Conservation (phyloP, 2,329 filamentous ascomycete genomes). For the Botrytis medusae region DNA sequence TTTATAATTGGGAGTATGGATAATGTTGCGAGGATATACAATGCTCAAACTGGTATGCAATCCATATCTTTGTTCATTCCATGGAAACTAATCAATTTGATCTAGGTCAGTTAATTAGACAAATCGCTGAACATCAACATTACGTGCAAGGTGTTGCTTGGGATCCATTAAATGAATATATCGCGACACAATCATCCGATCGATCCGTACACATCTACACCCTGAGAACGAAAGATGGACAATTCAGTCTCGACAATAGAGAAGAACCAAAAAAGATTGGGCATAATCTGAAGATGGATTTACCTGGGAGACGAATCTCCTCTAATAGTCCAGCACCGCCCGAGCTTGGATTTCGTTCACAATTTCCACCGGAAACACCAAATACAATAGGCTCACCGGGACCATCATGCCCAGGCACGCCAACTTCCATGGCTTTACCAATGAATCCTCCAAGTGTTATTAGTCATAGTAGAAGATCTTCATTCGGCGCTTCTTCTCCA, state of each 20-base stretch:
- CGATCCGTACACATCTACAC: constrained; percentile 97
- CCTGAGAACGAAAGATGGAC: constrained; percentile 92
- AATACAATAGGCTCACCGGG: constrained; percentile 73
- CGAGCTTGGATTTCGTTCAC: constrained; percentile 68
- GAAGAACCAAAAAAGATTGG: constrained; percentile 73
- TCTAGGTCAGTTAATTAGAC: constrained; percentile 69
- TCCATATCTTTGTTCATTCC: not conserved
- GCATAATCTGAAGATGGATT: constrained; percentile 76
- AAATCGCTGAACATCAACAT: constrained; percentile 96
- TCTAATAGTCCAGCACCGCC: constrained; percentile 90
- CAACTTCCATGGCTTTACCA: constrained; percentile 81
- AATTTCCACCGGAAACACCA: constrained; percentile 57
- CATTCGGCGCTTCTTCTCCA: constrained; percentile 71
- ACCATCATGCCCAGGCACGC: constrained; percentile 90
- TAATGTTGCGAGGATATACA: constrained; percentile 96
- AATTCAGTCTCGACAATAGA: constrained; percentile 73
- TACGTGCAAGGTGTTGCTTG: constrained; percentile 98
- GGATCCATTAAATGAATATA: constrained; percentile 97
- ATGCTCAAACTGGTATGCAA: constrained; percentile 76
- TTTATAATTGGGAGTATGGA: constrained; percentile 99
- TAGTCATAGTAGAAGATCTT: constrained; percentile 90
- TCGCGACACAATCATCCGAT: constrained; percentile 97
- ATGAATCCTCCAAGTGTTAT: constrained; percentile 94
- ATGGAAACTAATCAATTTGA: constrained; percentile 25
- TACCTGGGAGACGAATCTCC: constrained; percentile 87